phyloP scores from a whole-genome alignment of 2,329 filamentous ascomycete species.

The Sporothrix humicola region DNA sequence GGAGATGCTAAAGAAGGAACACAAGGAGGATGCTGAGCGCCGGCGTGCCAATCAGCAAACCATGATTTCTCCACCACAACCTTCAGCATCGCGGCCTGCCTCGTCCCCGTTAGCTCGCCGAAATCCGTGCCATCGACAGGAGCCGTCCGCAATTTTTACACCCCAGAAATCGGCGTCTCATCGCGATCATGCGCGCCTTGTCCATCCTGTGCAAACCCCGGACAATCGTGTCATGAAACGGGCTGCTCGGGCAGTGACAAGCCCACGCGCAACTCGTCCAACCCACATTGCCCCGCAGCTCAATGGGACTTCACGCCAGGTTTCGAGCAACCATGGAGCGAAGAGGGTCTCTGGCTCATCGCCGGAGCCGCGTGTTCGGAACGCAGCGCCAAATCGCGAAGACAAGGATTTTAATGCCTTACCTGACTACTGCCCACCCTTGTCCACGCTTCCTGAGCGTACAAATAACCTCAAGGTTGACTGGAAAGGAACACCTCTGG shows the following conservation, averaged over 20 bases:
- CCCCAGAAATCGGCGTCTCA: background rate
- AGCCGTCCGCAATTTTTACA: conserved; percentile 25
- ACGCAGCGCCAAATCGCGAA: conserved; percentile 71
- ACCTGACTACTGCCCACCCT: conserved; percentile 73
- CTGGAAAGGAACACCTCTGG: conserved; percentile 82
- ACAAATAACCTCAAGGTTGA: conserved; percentile 79
- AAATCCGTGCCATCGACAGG: conserved; percentile 39
- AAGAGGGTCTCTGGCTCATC: conserved; percentile 31
- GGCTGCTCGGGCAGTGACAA: background rate
- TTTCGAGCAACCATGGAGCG: background rate
- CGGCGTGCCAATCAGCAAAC: conserved; percentile 50
- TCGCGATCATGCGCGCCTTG: background rate
- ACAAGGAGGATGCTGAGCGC: conserved; percentile 50
- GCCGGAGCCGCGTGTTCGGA: conserved; percentile 46
- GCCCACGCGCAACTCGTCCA: conserved; percentile 29
- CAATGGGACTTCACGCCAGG: conserved; percentile 26
- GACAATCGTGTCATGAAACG: conserved; percentile 34
- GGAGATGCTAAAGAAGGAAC: conserved; percentile 53
- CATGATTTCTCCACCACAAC: conserved; percentile 47
- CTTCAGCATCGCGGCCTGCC: background rate
- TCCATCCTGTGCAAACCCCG: conserved; percentile 22
- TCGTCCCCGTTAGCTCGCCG: conserved; percentile 46
- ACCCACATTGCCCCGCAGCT: conserved; percentile 40
- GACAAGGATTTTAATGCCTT: conserved; percentile 80
- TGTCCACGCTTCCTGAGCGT: conserved; percentile 67